Conservation (phyloP, 805 yeast genomes). For the Yamadazyma endophytica region DNA sequence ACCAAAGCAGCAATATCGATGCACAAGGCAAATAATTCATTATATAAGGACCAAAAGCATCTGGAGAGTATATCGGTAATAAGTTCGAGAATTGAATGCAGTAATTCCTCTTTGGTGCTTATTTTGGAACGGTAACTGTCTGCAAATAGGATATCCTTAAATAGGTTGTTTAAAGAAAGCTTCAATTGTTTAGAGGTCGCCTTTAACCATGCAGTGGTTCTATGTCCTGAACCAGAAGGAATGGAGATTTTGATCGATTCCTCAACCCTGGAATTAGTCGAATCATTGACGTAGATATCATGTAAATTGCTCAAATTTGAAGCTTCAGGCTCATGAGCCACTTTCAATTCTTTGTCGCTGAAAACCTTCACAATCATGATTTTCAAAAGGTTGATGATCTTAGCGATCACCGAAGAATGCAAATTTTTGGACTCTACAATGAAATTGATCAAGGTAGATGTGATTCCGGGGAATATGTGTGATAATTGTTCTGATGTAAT, state of each 20-base stretch:
- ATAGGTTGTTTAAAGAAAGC: slow-evolving; percentile 25
- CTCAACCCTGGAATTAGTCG: no score
- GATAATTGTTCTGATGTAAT: slow-evolving; percentile 30
- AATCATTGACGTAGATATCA: no score
- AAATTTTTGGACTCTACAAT: slow-evolving; percentile 16
- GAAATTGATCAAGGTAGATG: slow-evolving; percentile 29
- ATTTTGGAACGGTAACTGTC: slow-evolving; percentile 16
- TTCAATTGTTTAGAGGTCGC: slow-evolving; percentile 38
- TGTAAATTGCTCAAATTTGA: no score
- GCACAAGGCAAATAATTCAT: slow-evolving; percentile 24
- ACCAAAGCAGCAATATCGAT: slow-evolving; percentile 25
- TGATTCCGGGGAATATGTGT: slow-evolving; percentile 37
- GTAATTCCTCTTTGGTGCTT: slow-evolving; percentile 19
- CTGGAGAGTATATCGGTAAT: slow-evolving; percentile 15
- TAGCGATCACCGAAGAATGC: slow-evolving; percentile 18
- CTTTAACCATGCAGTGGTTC: slow-evolving; percentile 29
- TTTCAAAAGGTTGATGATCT: slow-evolving; percentile 18
- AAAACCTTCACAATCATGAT: slow-evolving; percentile 25
- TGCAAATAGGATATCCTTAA: slow-evolving; percentile 24
- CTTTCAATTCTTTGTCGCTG: slow-evolving; percentile 16
- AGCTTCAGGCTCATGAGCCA: no score
- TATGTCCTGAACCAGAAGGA: not conserved
- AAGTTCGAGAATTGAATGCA: slow-evolving; percentile 19
- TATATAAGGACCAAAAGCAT: slow-evolving; percentile 30
- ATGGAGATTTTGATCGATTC: no score